Evolutionary conservation across 2,329 filamentous ascomycete species (phyloP), one percentile per base, ranked within the genome.

Genomic region (Aspergillus ustus): DNA sequence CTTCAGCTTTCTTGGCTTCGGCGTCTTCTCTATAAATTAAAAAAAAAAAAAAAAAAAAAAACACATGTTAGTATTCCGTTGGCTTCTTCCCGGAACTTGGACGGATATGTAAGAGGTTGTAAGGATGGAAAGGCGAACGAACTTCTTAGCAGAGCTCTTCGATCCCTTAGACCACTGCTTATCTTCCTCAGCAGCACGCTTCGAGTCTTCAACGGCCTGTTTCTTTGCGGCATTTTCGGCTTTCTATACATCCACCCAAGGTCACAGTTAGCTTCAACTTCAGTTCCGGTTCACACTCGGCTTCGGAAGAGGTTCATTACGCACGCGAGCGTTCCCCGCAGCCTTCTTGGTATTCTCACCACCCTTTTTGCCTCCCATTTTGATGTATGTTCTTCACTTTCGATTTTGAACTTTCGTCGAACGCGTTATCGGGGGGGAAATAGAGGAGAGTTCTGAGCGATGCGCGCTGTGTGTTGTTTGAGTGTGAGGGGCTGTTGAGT

Each of bases 141-240:
- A 97, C 93, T 96, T 96, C 82, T 97, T 99, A 46, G 89, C 82
- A 71, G 82, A 91, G 69, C 85, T 90, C 82, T 98, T 99, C 57
- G 92, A 77, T 45, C 95, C 95, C 79, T 95, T 92, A 11, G 84
- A 72, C 95, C 95, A 99, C 70, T 96, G 84, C 58, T 85, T 83
- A 4, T 89, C 85, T 72, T 97, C 94, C 29, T 78, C 87, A 2
- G 82, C 85, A 4, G 87, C 87, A 57, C 83, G 85, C 78, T 89
- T 89, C 43, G 85, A 80, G 44, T 92, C 85, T 62, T 89, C 88
- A 3, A 78, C 87, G 0, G 92, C 91, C 62, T 89, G 84, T 80
- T 98, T 98, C 60, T 85, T 80, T 8, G 91, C 91, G 1, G 93
- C 94, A 3, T 88, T 89, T 52, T 97, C 93, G 65, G 93, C 93